Base-by-base conservation (phyloP, 208 protist genomes). In the Acanthamoeba rhysodes region DNA sequence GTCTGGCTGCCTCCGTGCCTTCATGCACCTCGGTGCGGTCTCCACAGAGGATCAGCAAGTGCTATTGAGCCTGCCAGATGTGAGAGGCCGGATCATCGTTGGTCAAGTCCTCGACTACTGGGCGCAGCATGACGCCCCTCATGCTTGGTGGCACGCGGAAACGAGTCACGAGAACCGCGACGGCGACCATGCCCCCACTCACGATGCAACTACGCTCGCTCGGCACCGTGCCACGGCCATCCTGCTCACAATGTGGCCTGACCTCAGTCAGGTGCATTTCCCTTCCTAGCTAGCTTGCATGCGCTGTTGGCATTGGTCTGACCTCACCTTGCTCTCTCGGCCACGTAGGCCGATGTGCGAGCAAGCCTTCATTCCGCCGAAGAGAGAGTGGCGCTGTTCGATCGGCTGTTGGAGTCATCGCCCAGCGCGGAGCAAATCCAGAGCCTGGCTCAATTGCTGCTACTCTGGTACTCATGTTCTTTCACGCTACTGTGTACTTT, bases 181-280 rank as follows among this genome's bases (percentile, higher is more conserved):
- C 5, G 20, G n/a, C 62, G 27, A 70, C 29, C 14, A 16, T 62
- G 55, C 18, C 7, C 55, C 55, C 20, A 62, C 55, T 7, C 18
- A 62, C 55, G 55, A 62, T 20, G 18, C 55, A 24, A 24, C 72
- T 8, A 18, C 41, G 34, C 72, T 82, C 37, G 41, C 41, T 4
- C 72, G 41, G 14, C 41, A 82, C 34, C 72, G 72, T 22, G 41
- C 72, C 18, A 82, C 27, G 41, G 72, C 72, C 72, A 82, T 82
- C 72, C 72, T 82, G 37, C 72, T 82, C 27, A 32, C 72, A 48
- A 82, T 37, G 34, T 82, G 72, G 72, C 72, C 72, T 16, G 14
- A 82, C 20, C 55, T 62, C 22, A 8, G 18, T 24, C 55, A 62
- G 55, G 55, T 62, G 4, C 20, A 72, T 32, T 32, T 8, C 55